Percentiles rank a stretch among this genome's conserved stretches.
phyloP scores from a whole-genome alignment of 2,329 filamentous ascomycete genomes.

The Stagonosporopsis chrysanthemi region DNA sequence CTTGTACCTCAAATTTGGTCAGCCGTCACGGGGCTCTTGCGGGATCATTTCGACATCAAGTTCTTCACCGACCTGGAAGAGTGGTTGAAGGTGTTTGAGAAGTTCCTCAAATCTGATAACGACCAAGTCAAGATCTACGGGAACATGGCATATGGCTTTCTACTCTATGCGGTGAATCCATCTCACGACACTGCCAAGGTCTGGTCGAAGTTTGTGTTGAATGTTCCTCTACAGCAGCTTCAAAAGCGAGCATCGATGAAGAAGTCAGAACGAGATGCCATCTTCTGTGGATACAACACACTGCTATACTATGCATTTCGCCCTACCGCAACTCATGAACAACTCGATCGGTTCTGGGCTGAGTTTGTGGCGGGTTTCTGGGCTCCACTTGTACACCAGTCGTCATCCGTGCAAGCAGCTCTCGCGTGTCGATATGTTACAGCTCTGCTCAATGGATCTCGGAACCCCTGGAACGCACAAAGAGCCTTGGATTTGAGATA shows the following conservation, averaged over 20 bases:
- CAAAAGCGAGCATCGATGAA: constrained; percentile 66
- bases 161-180: constrained; percentile 76
- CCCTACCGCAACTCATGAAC: constrained; percentile 69
- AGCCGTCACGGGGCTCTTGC: constrained; percentile 78
- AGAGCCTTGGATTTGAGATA: constrained; percentile 67
- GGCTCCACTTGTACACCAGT: constrained; percentile 34
- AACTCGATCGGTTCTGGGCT: constrained; percentile 81
- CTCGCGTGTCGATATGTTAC: constrained; percentile 69
- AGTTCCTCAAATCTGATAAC: constrained; percentile 83
- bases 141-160: constrained; percentile 84
- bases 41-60: constrained; percentile 64
- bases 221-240: constrained; percentile 39
- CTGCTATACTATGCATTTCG: constrained; percentile 61
- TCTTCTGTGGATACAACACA: constrained; percentile 76
- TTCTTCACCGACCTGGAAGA: constrained; percentile 75
- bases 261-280: constrained; percentile 65
- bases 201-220: constrained; percentile 42
- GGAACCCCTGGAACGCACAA: constrained; percentile 76
- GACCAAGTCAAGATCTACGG: constrained; percentile 69
- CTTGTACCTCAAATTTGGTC: constrained; percentile 91
- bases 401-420: constrained; percentile 32
- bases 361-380: constrained; percentile 73
- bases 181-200: constrained; percentile 64
- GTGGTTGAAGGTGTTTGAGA: constrained; percentile 82
- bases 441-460: constrained; percentile 69